These are phyloP conservation scores for Crithidia thermophila DNA, from an alignment of 208 protist species.

Conservation along the genomic window DNA sequence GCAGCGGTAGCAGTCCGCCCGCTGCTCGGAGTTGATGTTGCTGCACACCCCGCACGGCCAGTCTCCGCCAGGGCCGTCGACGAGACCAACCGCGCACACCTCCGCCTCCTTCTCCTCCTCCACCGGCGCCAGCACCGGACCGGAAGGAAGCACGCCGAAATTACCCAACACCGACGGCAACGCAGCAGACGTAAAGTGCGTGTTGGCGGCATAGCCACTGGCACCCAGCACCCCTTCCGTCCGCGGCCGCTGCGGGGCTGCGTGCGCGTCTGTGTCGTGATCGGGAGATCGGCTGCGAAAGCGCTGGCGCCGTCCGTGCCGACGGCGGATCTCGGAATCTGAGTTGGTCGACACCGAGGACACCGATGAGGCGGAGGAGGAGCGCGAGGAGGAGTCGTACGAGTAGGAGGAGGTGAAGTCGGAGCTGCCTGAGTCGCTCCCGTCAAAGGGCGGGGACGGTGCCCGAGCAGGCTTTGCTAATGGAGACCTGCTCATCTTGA, in stretches of 20 bases:
- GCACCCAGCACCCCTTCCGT: conserved; percentile 21
- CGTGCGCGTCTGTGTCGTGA: background rate
- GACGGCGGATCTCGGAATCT: background rate
- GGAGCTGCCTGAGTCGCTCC: conserved; percentile 9
- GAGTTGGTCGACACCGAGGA: conserved; percentile 1
- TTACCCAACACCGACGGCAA: conserved; percentile 7
- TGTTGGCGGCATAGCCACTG: background rate
- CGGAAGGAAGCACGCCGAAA: background rate
- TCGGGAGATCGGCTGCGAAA: conserved; percentile 14
- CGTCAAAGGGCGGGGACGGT: background rate
- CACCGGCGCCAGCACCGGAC: background rate
- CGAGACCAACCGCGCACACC: too few relatives aligned
- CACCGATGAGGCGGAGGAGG: conserved; percentile 11
- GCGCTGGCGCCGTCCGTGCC: conserved; percentile 15
- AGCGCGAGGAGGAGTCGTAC: conserved; percentile 16
- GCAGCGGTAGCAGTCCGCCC: conserved; percentile 74
- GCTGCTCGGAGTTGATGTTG: conserved; percentile 77
- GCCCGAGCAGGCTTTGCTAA: background rate
- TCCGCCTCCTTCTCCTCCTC: background rate
- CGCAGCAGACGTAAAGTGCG: background rate
- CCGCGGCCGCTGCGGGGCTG: background rate
- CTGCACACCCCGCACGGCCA: conserved; percentile 89
- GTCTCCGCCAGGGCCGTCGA: conserved; percentile 42
- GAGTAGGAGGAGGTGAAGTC: conserved; percentile 18
- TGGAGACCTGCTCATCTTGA: conserved; percentile 6